A percentile compares a stretch with the other conserved stretches of the same genome.
These are phyloP conservation scores for Skeletonema menzelii DNA, from an alignment of 108 stramenopile genomes.

Conservation along the genomic window DNA sequence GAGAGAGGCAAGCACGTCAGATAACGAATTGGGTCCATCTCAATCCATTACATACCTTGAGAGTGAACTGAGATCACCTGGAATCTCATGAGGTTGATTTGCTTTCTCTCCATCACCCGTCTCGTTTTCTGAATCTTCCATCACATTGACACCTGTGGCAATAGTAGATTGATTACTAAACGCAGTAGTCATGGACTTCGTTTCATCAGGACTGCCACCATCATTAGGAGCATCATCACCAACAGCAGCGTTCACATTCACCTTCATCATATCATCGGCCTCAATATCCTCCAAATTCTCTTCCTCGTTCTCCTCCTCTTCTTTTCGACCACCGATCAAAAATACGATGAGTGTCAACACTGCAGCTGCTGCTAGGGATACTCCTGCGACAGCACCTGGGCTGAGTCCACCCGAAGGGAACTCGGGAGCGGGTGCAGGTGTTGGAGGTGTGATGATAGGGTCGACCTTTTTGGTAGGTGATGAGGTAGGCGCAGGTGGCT, in stretches of 20 bases:
- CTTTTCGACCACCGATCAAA: conserved; percentile 3
- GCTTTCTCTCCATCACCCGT: neutral
- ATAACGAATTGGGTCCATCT: no score
- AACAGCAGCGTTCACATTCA: neutral
- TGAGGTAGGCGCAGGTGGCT: neutral
- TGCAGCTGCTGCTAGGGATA: conserved; percentile 16
- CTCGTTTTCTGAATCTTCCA: conserved; percentile 13
- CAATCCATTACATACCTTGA: neutral
- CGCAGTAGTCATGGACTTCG: conserved; percentile 26
- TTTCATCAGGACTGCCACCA: conserved; percentile 15
- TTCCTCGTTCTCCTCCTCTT: neutral
- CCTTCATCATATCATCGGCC: neutral
- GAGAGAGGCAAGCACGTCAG: no score
- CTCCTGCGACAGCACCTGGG: conserved; percentile 6
- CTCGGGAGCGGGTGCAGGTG: neutral
- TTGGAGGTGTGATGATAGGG: neutral
- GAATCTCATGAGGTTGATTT: neutral
- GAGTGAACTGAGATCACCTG: neutral
- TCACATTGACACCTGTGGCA: neutral
- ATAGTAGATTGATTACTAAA: conserved; percentile 5
- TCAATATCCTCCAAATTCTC: neutral
- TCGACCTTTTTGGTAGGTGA: neutral
- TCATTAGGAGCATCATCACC: neutral
- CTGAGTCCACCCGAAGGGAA: neutral
- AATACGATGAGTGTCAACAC: conserved; percentile 8